Conservation (phyloP, 371 early-diverging fungal genomes). For the Mortierella sp. region DNA sequence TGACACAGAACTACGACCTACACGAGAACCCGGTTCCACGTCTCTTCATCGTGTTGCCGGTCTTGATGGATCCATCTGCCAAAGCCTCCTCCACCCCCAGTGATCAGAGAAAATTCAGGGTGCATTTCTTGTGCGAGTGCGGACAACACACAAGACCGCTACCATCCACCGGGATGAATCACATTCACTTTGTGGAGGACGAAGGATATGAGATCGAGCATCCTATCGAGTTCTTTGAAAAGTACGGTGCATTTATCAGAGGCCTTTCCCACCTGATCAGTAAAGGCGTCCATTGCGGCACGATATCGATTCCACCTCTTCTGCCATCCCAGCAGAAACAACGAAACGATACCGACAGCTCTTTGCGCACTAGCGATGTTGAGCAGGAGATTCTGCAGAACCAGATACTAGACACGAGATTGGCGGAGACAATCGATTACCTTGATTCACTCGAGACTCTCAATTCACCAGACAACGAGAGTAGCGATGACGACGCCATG, state of each 20-base stretch:
- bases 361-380: not conserved
- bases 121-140: slow-evolving; percentile 41
- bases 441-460: slow-evolving; percentile 25
- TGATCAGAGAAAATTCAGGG: slow-evolving; percentile 32
- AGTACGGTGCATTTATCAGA: slow-evolving; percentile 34
- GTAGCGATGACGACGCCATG: slow-evolving; percentile 1
- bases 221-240: slow-evolving; percentile 26
- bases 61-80: slow-evolving; percentile 1
- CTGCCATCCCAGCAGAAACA: slow-evolving; percentile 14
- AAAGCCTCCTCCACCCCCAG: not conserved
- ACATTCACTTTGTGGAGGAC: slow-evolving; percentile 30
- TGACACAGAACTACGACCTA: slow-evolving; percentile 32
- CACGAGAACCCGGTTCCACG: slow-evolving; percentile 30
- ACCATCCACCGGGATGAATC: slow-evolving; percentile 6
- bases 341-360: slow-evolving; percentile 17
- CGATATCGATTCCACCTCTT: slow-evolving; percentile 23
- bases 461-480: not conserved
- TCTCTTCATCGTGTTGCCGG: slow-evolving; percentile 30
- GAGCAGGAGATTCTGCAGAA: slow-evolving; percentile 24
- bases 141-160: slow-evolving; percentile 17
- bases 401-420: slow-evolving; percentile 28
- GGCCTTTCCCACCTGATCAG: slow-evolving; percentile 32
- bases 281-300: slow-evolving; percentile 30
- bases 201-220: slow-evolving; percentile 33
- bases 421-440: slow-evolving; percentile 30